Evolutionary conservation across 441 rosid genomes (phyloP), one percentile per base, ranked within the genome.

Genomic region (Erodium trifolium): DNA sequence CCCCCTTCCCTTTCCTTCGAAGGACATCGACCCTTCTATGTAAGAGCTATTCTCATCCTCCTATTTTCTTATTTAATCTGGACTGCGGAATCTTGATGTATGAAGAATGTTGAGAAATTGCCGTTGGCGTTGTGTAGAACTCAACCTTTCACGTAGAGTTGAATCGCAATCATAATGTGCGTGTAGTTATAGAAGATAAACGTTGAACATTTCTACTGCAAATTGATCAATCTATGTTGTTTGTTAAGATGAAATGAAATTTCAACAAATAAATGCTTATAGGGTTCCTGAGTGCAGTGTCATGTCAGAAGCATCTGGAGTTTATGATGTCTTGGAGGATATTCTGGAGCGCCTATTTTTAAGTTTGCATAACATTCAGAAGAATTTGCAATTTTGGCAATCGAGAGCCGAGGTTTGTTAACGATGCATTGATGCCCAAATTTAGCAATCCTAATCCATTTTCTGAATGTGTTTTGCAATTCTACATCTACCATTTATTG

Each of bases 321-420:
- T 23, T 23, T 23, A 23, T 23, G 27, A 23, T 23, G 27, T 23
- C 27, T 74, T 93, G 85, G 90, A 85, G 76, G 90, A 86, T 66
- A 81, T 93, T 60, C 79, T 89, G 89, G 86, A 70, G 23, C 82
- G 73, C 14, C 71, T 81, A 2, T 80, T 87, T 70, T 71, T 75
- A 0, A 87, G 86, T 80, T 68, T 93, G 83, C 96, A 86, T 77
- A 78, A 73, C 57, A 74, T 93, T 4, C 87, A 88, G 76, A 83
- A 84, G 79, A 86, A 87, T 86, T 81, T 93, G 81, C 86, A 82
- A 12, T 93, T 89, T 77, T 93, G 99, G 99, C 85, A 80, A 72
- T 83, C 76, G 29, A 85, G 85, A 82, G 93, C 88, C 2, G 88
- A 89, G 93, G 97, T 93, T 68, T 49, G 72, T 59, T n/a, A 59